Conservation (phyloP, 768 basidiomycete genomes). For the Termitomyces eurrhizus region DNA sequence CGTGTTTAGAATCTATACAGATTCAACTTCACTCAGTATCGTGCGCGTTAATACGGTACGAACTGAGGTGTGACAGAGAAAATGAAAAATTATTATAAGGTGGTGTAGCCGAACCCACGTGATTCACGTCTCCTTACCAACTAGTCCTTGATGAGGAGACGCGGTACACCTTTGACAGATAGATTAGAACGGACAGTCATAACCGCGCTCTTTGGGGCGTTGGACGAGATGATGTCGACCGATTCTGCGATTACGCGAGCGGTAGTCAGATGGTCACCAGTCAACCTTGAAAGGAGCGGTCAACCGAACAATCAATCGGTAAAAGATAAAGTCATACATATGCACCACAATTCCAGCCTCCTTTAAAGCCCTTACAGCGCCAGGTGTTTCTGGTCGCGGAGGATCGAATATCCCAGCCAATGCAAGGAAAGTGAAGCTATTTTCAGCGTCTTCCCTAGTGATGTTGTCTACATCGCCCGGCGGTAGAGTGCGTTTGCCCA, state of each 20-base stretch:
- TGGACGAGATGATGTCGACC: conserved; percentile 42
- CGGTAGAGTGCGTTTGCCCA: conserved; percentile 25
- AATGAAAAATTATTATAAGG: too few species aligned
- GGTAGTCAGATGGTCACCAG: conserved; percentile 51
- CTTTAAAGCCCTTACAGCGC: conserved; percentile 47
- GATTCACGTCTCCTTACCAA: too few species aligned
- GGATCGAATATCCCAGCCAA: conserved; percentile 55
- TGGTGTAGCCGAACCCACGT: too few species aligned
- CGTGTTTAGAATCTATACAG: too few species aligned
- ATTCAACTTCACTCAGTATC: too few species aligned
- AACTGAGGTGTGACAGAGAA: too few species aligned
- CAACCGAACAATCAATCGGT: background rate
- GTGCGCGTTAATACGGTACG: too few species aligned
- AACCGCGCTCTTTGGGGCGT: conserved; percentile 33
- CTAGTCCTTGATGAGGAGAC: too few species aligned
- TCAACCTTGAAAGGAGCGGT: conserved; percentile 35
- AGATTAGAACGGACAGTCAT: conserved; percentile 26
- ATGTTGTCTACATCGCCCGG: conserved; percentile 20
- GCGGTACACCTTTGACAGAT: background rate
- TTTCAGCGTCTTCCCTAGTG: conserved; percentile 41
- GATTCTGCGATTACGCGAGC: conserved; percentile 47
- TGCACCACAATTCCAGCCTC: conserved; percentile 50
- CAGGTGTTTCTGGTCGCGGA: conserved; percentile 48
- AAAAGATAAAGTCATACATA: conserved; percentile 23
- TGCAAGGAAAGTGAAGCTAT: conserved; percentile 45